phyloP scores from a whole-genome alignment of 2,329 filamentous ascomycete genomes.

The Cladobotryum protrusum region DNA sequence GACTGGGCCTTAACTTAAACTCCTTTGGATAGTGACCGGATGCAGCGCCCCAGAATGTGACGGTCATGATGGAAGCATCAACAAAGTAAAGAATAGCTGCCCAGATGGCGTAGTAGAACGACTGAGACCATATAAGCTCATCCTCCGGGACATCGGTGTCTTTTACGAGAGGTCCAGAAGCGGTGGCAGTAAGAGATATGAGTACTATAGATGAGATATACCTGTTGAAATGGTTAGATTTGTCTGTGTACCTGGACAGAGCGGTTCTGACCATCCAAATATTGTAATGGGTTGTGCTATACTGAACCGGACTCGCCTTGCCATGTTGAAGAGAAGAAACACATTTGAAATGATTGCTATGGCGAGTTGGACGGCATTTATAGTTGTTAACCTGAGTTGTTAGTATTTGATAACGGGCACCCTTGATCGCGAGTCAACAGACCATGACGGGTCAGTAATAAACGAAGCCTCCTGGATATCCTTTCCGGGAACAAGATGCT shows the following conservation, averaged over 20 bases:
- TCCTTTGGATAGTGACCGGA: slow-evolving; percentile 65
- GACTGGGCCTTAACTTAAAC: slow-evolving; percentile 70
- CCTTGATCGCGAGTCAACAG: slow-evolving; percentile 13
- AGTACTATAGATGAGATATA: slow-evolving; percentile 59
- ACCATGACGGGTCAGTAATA: slow-evolving; percentile 67
- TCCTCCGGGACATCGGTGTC: slow-evolving; percentile 24
- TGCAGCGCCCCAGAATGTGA: slow-evolving; percentile 65
- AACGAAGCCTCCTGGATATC: slow-evolving; percentile 44
- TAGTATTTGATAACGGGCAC: background rate
- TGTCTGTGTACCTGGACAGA: background rate
- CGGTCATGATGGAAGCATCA: slow-evolving; percentile 68
- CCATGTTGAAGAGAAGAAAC: slow-evolving; percentile 83
- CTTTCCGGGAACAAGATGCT: slow-evolving; percentile 43
- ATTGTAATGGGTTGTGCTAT: slow-evolving; percentile 81
- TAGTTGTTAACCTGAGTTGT: slow-evolving; percentile 52
- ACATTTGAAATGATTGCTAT: slow-evolving; percentile 73
- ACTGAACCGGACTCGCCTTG: slow-evolving; percentile 70
- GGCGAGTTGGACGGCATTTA: slow-evolving; percentile 73
- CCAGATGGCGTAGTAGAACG: slow-evolving; percentile 80
- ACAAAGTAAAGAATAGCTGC: slow-evolving; percentile 74
- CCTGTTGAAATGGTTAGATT: slow-evolving; percentile 21
- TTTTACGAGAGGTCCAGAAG: slow-evolving; percentile 48
- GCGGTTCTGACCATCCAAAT: slow-evolving; percentile 56
- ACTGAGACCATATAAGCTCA: slow-evolving; percentile 65
- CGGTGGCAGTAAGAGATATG: slow-evolving; percentile 58